Conservation (phyloP, 768 basidiomycete species). For the Hericium erinaceus region DNA sequence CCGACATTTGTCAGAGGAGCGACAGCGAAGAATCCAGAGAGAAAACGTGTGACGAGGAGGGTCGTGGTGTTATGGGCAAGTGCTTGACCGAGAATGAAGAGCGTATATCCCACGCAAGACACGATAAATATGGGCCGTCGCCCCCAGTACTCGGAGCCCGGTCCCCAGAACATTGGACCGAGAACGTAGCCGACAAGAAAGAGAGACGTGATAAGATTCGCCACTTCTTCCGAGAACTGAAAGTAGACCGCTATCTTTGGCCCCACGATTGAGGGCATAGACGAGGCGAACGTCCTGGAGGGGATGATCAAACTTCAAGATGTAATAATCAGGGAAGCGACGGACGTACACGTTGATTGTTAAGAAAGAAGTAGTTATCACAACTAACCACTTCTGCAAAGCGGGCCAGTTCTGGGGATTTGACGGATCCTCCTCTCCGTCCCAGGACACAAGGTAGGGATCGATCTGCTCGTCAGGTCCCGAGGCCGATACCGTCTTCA, state of each 20-base stretch:
- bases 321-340: background rate
- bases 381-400: constrained; percentile 10
- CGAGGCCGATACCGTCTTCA: background rate
- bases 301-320: background rate
- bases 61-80: constrained; percentile 10
- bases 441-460: constrained; percentile 9
- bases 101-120: constrained; percentile 1
- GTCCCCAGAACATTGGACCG: constrained; percentile 15
- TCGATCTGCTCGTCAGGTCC: background rate
- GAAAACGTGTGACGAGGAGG: constrained; percentile 16
- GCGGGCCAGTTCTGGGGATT: constrained; percentile 16
- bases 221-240: constrained; percentile 12
- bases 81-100: constrained; percentile 9
- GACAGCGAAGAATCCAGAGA: constrained; percentile 16
- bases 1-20: constrained; percentile 16
- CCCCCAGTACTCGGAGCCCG: constrained; percentile 13
- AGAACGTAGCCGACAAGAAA: constrained; percentile 16
- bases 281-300: constrained; percentile 18
- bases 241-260: constrained; percentile 7
- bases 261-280: constrained; percentile 12
- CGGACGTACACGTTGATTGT: constrained; percentile 11
- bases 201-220: constrained; percentile 13
- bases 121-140: constrained; percentile 11
- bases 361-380: background rate
- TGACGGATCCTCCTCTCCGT: constrained; percentile 7